Conservation (phyloP, 257 asterid genomes). For the Nicotiana otophora region DNA sequence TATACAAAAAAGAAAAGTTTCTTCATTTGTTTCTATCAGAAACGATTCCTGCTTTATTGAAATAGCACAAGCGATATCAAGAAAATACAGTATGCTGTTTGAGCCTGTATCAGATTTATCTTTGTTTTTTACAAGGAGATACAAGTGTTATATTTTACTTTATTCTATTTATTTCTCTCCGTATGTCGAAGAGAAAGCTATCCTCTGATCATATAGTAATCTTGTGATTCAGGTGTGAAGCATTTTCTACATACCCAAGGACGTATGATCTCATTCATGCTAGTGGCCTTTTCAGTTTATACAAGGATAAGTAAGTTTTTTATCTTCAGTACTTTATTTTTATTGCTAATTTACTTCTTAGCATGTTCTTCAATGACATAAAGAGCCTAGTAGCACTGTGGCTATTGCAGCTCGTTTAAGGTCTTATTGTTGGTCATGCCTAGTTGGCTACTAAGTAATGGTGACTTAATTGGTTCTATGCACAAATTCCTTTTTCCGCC, state of each 20-base stretch:
- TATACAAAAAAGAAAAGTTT: neutral
- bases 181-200: neutral
- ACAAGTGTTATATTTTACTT: neutral
- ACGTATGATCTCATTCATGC: slow-evolving; percentile 96
- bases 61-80: neutral
- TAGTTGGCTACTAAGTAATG: neutral
- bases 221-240: slow-evolving; percentile 68
- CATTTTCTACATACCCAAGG: slow-evolving; percentile 90
- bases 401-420: neutral
- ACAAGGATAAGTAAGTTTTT: slow-evolving; percentile 72
- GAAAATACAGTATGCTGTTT: neutral
- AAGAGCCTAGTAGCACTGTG: neutral
- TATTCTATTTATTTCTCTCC: neutral
- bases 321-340: neutral
- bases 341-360: neutral
- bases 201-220: neutral
- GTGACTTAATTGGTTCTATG: neutral
- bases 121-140: neutral
- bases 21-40: neutral
- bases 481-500: neutral
- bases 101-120: neutral
- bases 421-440: slow-evolving; percentile 1
- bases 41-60: neutral
- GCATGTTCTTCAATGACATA: neutral
- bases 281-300: slow-evolving; percentile 75